phyloP scores from a whole-genome alignment of 345 rosid genomes.

The Aethionema arabicum region DNA sequence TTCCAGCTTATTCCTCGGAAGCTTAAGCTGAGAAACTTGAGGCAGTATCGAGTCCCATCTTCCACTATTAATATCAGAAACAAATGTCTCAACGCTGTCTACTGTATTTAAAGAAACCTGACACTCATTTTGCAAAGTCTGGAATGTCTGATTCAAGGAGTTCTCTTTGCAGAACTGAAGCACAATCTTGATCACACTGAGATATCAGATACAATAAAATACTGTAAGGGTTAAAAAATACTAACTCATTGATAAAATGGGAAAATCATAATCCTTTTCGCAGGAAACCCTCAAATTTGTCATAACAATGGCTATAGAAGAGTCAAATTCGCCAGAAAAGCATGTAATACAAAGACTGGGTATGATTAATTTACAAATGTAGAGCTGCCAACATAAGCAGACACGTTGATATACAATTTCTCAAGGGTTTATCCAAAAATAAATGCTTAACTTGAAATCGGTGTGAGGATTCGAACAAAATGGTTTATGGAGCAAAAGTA shows the following conservation, averaged over 20 bases:
- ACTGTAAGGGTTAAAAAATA: neutral
- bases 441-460: slow-evolving; percentile 24
- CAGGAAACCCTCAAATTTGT: neutral
- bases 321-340: neutral
- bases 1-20: slow-evolving; percentile 83
- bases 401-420: neutral
- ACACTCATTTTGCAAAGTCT: slow-evolving; percentile 88
- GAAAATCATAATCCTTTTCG: slow-evolving; percentile 8
- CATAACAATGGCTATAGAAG: neutral
- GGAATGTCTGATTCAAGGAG: slow-evolving; percentile 90
- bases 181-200: slow-evolving; percentile 93
- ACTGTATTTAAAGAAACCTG: slow-evolving; percentile 93
- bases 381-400: neutral
- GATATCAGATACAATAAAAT: neutral
- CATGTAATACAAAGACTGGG: neutral
- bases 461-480: slow-evolving; percentile 17
- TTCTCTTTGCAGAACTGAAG: slow-evolving; percentile 99
- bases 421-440: neutral
- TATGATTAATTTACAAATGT: neutral
- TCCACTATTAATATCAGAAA: slow-evolving; percentile 82
- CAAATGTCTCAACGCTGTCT: slow-evolving; percentile 90
- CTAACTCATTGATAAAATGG: neutral
- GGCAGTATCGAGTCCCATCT: slow-evolving; percentile 95
- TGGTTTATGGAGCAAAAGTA: slow-evolving; percentile 8
- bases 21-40: slow-evolving; percentile 93